Base-by-base conservation (phyloP, 2,329 filamentous ascomycete genomes). In the Ceratocystis ficicola region DNA sequence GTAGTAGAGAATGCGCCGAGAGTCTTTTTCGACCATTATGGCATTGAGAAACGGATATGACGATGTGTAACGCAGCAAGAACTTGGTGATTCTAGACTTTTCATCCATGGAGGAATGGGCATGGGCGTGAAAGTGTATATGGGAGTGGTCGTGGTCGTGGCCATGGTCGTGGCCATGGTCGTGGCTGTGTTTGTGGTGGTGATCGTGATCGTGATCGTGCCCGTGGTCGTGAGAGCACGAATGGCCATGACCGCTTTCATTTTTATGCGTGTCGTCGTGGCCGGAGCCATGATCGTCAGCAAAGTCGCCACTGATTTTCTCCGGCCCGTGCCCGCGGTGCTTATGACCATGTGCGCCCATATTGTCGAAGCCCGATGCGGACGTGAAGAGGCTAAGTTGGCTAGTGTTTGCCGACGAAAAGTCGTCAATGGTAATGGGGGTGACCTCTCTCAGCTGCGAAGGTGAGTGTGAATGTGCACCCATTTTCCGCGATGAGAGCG, bases 1-100 rank as follows among this genome's bases (percentile, higher is more conserved):
- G 71, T 97, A 99, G 76, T 99, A 99, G 70, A 96, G 95, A 69
- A 99, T 97, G 57, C 93, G 85, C 67, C 94, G 83, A 17, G 93
- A 97, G 74, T 99, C 93, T 71, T 90, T 91, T 72, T 97, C 93
- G 15, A 86, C 84, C 71, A 99, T 77, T 67, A 99, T 90, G 64
- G 90, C 87, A 73, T 96, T 86, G 20, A 96, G 72, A 44, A 97
- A 80, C 0, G 93, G 92, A 73, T 87, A 90, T 30, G 80, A 79
- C 62, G 87, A 81, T 10, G 86, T 87, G 65, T 83, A 80, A 0
- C 81, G 81, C n/a, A 97, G 79, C 2, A 97, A 74, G 65, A 87
- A 81, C 15, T 80, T 83, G 0, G 93, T 95, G 48, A 95, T 79
- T 60, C 76, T 79, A 0, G 90, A 95, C 50, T 68, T 68, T 3